Percentiles rank a stretch among this genome's conserved stretches.
These are phyloP conservation scores for Fabrea salina DNA, from an alignment of 169 alveolate genomes.

Conservation along the genomic window DNA sequence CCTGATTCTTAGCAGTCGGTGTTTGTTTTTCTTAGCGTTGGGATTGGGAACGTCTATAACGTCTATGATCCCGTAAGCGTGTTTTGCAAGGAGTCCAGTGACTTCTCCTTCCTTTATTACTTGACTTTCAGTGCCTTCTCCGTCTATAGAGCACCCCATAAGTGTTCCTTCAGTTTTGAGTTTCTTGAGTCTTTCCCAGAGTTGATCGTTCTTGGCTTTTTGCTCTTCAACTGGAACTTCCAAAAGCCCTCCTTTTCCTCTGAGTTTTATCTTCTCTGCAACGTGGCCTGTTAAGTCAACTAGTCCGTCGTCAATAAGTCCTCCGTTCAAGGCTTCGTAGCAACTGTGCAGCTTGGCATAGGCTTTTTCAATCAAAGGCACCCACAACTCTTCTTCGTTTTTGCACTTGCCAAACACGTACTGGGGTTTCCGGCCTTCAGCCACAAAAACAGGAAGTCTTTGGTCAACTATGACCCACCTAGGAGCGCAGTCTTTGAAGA, in stretches of 20 bases:
- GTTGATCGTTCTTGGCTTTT: constrained; percentile 27
- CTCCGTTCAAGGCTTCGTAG: constrained; percentile 77
- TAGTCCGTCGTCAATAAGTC: constrained; percentile 83
- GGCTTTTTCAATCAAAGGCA: constrained; percentile 84
- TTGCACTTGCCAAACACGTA: constrained; percentile 76
- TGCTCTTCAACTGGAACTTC: not conserved
- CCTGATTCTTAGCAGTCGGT: constrained; percentile 76
- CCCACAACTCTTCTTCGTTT: constrained; percentile 78
- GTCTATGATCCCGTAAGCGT: constrained; percentile 69
- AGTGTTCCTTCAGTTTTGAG: constrained; percentile 60
- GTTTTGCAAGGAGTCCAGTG: constrained; percentile 65
- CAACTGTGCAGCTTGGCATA: constrained; percentile 86
- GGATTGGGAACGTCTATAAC: constrained; percentile 34
- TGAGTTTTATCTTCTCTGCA: constrained; percentile 41
- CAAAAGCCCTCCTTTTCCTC: constrained; percentile 1
- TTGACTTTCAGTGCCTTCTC: constrained; percentile 56
- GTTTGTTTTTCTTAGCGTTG: constrained; percentile 39
- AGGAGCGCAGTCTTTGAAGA: constrained; percentile 79
- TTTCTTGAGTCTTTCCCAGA: constrained; percentile 33
- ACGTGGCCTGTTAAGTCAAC: constrained; percentile 74
- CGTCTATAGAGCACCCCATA: constrained; percentile 83
- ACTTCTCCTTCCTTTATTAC: constrained; percentile 63
- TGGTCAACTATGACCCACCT: constrained; percentile 85
- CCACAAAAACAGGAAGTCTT: constrained; percentile 57
- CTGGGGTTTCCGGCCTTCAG: constrained; percentile 37